These are phyloP conservation scores for Aegilops tauschii DNA, from an alignment of 176 grass and related monocot genomes.

Conservation along the genomic window DNA sequence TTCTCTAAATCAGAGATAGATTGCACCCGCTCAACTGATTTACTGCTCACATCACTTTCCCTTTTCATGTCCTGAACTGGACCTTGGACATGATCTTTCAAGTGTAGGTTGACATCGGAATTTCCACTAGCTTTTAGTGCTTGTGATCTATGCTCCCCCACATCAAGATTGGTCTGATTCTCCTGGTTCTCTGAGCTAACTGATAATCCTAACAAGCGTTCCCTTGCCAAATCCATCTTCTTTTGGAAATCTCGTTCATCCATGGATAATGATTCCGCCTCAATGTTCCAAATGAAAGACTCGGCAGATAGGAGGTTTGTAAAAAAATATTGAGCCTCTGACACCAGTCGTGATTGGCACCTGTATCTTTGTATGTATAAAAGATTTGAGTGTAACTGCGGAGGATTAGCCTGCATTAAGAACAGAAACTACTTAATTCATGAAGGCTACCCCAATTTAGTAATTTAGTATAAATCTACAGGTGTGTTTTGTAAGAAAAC, in stretches of 20 bases:
- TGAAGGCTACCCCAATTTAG: neutral
- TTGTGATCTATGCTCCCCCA: conserved; percentile 30
- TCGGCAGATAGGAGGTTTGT: conserved; percentile 95
- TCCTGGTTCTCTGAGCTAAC: conserved; percentile 38
- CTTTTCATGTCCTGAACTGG: conserved; percentile 44
- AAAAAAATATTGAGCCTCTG: conserved; percentile 94
- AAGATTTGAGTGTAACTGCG: conserved; percentile 91
- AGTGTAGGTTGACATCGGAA: conserved; percentile 39
- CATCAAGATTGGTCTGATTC: conserved; percentile 46
- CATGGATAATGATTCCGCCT: conserved; percentile 83
- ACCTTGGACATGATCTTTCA: conserved; percentile 36
- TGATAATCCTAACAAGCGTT: conserved; percentile 56
- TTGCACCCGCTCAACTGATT: conserved; percentile 27
- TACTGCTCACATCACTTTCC: conserved; percentile 43
- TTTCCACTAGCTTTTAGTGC: conserved; percentile 30
- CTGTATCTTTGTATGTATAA: conserved; percentile 93
- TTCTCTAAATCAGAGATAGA: conserved; percentile 69
- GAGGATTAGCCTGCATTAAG: conserved; percentile 87
- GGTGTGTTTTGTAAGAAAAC: neutral
- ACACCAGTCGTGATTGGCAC: conserved; percentile 66
- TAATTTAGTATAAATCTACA: neutral
- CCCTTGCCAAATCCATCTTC: conserved; percentile 86
- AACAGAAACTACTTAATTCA: conserved; percentile 14
- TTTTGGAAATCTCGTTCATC: conserved; percentile 82
- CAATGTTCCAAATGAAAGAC: conserved; percentile 97